Base-by-base conservation (phyloP, 176 grass and related monocot genomes). In the Eragrostis nindensis region DNA sequence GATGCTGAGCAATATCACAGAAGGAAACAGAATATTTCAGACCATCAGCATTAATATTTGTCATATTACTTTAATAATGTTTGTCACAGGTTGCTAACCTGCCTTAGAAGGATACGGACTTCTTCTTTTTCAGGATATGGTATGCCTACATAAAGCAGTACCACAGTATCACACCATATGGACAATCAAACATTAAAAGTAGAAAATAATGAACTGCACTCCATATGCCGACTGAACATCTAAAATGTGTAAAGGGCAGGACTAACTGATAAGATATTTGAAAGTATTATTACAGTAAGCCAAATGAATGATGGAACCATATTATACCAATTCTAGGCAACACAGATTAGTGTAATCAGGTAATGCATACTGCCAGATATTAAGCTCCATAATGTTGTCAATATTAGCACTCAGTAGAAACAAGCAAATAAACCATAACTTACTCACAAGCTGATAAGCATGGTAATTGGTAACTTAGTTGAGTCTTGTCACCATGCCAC, bases 81-180 rank as follows among this genome's bases (percentile, higher is more conserved):
- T 65, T 64, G 56, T 79, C 77, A 77, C 68, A 80, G 56, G 77
- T 78, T 11, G 75, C 92, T 89, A 87, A 95, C 96, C 92, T 98
- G 86, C 84, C 90, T 93, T 83, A 98, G 86, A 80, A 89, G 92
- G 64, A 79, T 83, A 73, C 90, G 90, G 53, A 98, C 88, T 93
- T 98, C 96, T 90, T 95, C 96, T 84, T 98, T 98, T 89, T 98
- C 96, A 89, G 92, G 88, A 81, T 98, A 98, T 43, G 86, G 83
- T 71, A 95, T 89, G 86, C 95, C 95, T 98, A 83, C 83, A 98
- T 46, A 77, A 91, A 91, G 77, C 57, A 91, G 24, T 79, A 64
- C 42, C 84, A 86, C 49, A 74, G 56, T 82, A 82, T 85, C 89
- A 91, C 73, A 76, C 60, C 41, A 82, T 30, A 87, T 14, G 61